These are phyloP conservation scores for Populus tomentosa DNA, from an alignment of 441 rosid genomes.

Conservation along the genomic window DNA sequence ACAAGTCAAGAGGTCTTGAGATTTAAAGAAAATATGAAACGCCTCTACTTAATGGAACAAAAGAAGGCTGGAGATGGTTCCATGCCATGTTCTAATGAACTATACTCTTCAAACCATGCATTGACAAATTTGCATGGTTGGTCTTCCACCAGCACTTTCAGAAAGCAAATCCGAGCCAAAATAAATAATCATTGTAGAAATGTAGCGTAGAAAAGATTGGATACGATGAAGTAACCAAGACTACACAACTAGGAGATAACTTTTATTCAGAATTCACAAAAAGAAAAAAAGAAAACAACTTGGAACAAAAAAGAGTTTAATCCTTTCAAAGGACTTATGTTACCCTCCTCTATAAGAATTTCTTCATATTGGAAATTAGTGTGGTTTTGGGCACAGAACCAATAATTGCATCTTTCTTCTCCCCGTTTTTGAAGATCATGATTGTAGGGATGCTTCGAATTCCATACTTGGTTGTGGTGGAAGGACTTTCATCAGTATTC, in stretches of 20 bases:
- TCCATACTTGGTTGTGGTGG: slow-evolving; percentile 49
- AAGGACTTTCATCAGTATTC: slow-evolving; percentile 59
- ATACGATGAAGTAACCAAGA: neutral
- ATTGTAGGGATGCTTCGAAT: slow-evolving; percentile 72
- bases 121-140: neutral
- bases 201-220: neutral
- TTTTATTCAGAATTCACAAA: neutral
- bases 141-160: neutral
- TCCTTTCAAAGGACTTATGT: neutral
- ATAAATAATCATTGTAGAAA: too few species aligned
- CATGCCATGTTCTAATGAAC: neutral
- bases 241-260: neutral
- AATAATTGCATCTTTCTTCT: slow-evolving; percentile 58
- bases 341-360: slow-evolving; percentile 34
- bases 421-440: slow-evolving; percentile 56
- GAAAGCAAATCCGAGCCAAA: neutral
- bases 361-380: slow-evolving; percentile 46
- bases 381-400: slow-evolving; percentile 69
- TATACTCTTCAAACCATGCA: too few species aligned
- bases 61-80: neutral
- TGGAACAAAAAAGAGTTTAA: neutral
- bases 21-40: neutral
- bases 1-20: neutral
- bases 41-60: neutral
- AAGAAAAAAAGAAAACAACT: neutral